Evolutionary conservation across 371 early-diverging fungal genomes (phyloP).

Genomic region (Mortierella sp.): DNA sequence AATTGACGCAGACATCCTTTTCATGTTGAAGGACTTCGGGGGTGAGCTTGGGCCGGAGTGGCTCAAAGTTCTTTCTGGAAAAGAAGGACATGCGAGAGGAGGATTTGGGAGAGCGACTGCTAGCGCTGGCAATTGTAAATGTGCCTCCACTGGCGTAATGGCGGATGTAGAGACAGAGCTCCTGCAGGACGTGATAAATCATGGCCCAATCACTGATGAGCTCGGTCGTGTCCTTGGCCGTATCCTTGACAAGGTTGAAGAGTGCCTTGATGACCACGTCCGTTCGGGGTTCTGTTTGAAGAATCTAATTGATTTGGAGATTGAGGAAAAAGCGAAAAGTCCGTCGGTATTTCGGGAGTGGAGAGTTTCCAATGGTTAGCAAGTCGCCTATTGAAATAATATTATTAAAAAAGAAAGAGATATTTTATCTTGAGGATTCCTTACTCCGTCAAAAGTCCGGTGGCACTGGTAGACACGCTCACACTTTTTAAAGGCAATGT

Average conservation of each 20-base stretch:
- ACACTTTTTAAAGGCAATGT: slow-evolving; percentile 12
- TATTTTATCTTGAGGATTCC: too few relatives aligned
- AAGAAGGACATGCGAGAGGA: slow-evolving; percentile 16
- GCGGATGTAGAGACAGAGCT: slow-evolving; percentile 18
- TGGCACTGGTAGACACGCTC: slow-evolving; percentile 30
- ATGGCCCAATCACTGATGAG: slow-evolving; percentile 30
- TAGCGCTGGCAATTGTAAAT: neutral
- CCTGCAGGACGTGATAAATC: slow-evolving; percentile 28
- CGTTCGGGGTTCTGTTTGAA: slow-evolving; percentile 17
- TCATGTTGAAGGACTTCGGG: slow-evolving; percentile 17
- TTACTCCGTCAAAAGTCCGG: slow-evolving; percentile 27
- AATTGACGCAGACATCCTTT: slow-evolving; percentile 23
- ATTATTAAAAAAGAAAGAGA: too few relatives aligned
- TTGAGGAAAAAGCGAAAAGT: neutral
- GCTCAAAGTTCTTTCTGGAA: slow-evolving; percentile 5
- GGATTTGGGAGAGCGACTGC: slow-evolving; percentile 7
- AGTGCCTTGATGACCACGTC: slow-evolving; percentile 19
- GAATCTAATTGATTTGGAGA: slow-evolving; percentile 12
- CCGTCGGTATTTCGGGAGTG: too few relatives aligned
- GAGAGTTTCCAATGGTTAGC: too few relatives aligned
- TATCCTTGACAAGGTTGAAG: slow-evolving; percentile 9
- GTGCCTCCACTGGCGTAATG: neutral
- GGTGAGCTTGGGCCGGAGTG: neutral
- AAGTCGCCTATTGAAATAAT: too few relatives aligned
- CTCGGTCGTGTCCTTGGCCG: slow-evolving; percentile 22